Conservation (phyloP, 768 basidiomycete genomes). For the Mycena latifolia region DNA sequence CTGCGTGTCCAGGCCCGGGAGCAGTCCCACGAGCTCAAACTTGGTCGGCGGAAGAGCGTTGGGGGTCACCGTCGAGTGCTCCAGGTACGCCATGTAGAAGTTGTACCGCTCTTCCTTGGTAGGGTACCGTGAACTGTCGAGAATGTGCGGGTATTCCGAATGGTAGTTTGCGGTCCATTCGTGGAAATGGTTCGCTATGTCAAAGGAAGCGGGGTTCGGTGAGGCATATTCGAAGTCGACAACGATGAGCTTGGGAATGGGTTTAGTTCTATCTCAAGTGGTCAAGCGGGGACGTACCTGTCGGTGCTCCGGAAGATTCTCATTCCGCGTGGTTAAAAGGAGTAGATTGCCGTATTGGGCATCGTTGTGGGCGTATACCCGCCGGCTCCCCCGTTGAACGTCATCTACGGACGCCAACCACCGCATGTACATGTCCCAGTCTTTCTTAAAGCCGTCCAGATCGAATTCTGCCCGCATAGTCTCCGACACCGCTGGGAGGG, state of each 20-base stretch:
- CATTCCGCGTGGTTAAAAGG: constrained; percentile 68
- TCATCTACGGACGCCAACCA: constrained; percentile 78
- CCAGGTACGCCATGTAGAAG: constrained; percentile 89
- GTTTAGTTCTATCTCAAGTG: constrained; percentile 24
- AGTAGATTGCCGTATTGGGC: constrained; percentile 96
- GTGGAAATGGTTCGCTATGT: constrained; percentile 97
- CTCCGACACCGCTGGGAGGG: constrained; percentile 63
- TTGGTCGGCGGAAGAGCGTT: constrained; percentile 46
- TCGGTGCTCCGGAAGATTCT: constrained; percentile 78
- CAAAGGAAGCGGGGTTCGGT: constrained; percentile 92
- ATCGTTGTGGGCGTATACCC: constrained; percentile 94
- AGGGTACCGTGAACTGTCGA: constrained; percentile 78
- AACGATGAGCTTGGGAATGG: constrained; percentile 79
- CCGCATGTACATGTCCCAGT: constrained; percentile 76
- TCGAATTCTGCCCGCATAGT: constrained; percentile 67
- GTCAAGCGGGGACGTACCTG: constrained; percentile 60
- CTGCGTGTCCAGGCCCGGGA: constrained; percentile 78
- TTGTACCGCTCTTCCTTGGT: constrained; percentile 76
- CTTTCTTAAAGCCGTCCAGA: constrained; percentile 69
- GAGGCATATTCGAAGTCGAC: constrained; percentile 99
- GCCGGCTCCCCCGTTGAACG: constrained; percentile 67
- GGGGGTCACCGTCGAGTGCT: constrained; percentile 55
- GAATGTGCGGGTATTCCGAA: constrained; percentile 72
- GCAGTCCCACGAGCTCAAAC: constrained; percentile 52
- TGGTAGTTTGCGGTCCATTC: constrained; percentile 98